Percentiles rank a stretch among this genome's conserved stretches.
These are phyloP conservation scores for Lathyrus tuberosus DNA, from an alignment of 306 rosid genomes.

Conservation along the genomic window DNA sequence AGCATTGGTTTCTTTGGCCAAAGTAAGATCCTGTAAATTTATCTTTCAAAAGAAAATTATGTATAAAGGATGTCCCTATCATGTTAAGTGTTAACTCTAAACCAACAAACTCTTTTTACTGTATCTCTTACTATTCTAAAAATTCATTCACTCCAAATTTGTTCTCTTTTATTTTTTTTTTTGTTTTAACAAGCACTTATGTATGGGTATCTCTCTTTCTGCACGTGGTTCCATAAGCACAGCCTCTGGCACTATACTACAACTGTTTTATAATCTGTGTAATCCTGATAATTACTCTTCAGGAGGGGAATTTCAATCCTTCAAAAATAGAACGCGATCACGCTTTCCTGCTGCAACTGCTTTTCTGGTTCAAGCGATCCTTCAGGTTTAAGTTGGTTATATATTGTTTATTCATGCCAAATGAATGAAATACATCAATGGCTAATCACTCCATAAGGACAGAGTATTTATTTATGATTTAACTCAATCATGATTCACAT, in stretches of 20 bases:
- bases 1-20: slow-evolving; percentile 82
- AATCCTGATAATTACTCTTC: slow-evolving; percentile 45
- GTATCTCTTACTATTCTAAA: slow-evolving; percentile 7
- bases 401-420: slow-evolving; percentile 19
- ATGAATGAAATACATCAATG: slow-evolving; percentile 20
- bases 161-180: slow-evolving; percentile 29
- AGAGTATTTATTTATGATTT: slow-evolving; percentile 1
- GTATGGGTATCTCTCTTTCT: slow-evolving; percentile 12
- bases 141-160: slow-evolving; percentile 30
- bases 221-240: slow-evolving; percentile 6
- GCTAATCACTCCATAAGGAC: slow-evolving; percentile 13
- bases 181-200: slow-evolving; percentile 16
- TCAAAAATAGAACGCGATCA: slow-evolving; percentile 72
- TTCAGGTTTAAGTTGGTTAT: slow-evolving; percentile 66
- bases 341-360: slow-evolving; percentile 88
- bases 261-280: slow-evolving; percentile 29
- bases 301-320: slow-evolving; percentile 87
- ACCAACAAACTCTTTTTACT: background rate
- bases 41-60: slow-evolving; percentile 16
- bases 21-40: slow-evolving; percentile 52
- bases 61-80: slow-evolving; percentile 15
- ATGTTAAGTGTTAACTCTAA: slow-evolving; percentile 18
- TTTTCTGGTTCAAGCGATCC: slow-evolving; percentile 91
- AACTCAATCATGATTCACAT: slow-evolving; percentile 27
- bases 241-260: slow-evolving; percentile 20